These are phyloP conservation scores for Trapa incisa DNA, from an alignment of 345 rosid genomes.

Conservation along the genomic window DNA sequence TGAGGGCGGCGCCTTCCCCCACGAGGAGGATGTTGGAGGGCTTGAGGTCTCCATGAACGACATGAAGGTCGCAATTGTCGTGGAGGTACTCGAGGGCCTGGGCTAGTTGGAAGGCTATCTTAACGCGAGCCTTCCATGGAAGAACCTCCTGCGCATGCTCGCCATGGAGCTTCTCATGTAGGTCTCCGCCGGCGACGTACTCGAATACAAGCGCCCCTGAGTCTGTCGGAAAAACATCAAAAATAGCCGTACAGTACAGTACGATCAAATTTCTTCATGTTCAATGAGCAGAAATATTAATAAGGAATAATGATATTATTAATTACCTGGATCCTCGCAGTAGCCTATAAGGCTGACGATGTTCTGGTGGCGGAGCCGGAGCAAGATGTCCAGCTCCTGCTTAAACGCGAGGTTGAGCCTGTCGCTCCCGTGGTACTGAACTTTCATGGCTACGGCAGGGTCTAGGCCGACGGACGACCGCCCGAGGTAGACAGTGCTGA, in stretches of 20 bases:
- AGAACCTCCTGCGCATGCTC: constrained; percentile 14
- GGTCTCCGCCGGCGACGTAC: constrained; percentile 48
- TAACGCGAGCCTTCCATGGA: constrained; percentile 46
- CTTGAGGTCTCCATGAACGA: constrained; percentile 78
- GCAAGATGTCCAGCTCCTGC: constrained; percentile 63
- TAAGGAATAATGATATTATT: neutral
- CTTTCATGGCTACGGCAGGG: neutral
- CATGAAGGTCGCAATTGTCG: constrained; percentile 51
- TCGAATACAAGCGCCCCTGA: constrained; percentile 64
- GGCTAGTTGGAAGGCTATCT: constrained; percentile 56
- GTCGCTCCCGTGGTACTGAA: constrained; percentile 20
- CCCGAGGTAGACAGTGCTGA: constrained; percentile 17
- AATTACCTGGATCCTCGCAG: constrained; percentile 46
- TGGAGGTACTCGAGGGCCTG: constrained; percentile 67
- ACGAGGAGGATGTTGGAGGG: constrained; percentile 62
- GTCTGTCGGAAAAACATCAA: neutral
- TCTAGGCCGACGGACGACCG: neutral
- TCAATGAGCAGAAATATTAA: neutral
- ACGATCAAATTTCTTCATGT: neutral
- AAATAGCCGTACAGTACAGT: neutral
- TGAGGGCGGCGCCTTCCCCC: constrained; percentile 19
- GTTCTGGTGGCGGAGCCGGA: constrained; percentile 46
- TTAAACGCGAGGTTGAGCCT: constrained; percentile 48
- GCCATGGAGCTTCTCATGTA: constrained; percentile 52
- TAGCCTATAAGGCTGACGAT: constrained; percentile 68